Base-by-base conservation (phyloP, 2,329 filamentous ascomycete genomes). In the Aspergillus quadrilineatus region DNA sequence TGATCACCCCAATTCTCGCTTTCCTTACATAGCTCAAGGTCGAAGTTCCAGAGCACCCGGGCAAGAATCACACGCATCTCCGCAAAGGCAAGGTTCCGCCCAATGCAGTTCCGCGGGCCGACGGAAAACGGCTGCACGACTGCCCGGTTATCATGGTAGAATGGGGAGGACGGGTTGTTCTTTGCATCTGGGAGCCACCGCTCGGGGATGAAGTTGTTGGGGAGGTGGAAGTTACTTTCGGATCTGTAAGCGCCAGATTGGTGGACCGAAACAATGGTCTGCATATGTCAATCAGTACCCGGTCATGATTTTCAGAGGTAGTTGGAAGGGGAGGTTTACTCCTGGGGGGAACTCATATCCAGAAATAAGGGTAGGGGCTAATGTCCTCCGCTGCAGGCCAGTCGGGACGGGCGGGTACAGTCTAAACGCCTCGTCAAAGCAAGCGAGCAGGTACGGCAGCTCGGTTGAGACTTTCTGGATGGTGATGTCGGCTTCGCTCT, bases 371-470 rank as follows among this genome's bases (percentile, higher is more conserved):
- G 12, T 44, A 4, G 67, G 65, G 3, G 76, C 63, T 6, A 71
- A 69, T 0, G 73, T 67, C 6, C 65, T 63, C 5, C 75, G 69
- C n/a, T 74, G 63, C 17, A 77, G 67, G 6, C 76, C 74, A n/a
- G 70, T 69, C 3, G 76, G 72, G 3, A 80, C 73, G 0, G 78
- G 77, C 1, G 78, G 77, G 60, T 77, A 77, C 53, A 79, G 73
- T 8, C 79, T 69, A 2, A 81, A 66, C 1, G 70, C 75, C 65
- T 82, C 79, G 50, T 77, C 73, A 10, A 80, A 68, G 55, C 75
- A 75, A 4, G 77, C 77, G 42, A 75, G 69, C 57, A 79, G 67
- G 60, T 79, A 81, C n/a, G 56, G 53, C 39, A 68, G 37, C 51
- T 52, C 49, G 5, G 56, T 28, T 3, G 17, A 30, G n/a, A 10